Base-by-base conservation (phyloP, 2,329 filamentous ascomycete species). In the Alternaria longipes region DNA sequence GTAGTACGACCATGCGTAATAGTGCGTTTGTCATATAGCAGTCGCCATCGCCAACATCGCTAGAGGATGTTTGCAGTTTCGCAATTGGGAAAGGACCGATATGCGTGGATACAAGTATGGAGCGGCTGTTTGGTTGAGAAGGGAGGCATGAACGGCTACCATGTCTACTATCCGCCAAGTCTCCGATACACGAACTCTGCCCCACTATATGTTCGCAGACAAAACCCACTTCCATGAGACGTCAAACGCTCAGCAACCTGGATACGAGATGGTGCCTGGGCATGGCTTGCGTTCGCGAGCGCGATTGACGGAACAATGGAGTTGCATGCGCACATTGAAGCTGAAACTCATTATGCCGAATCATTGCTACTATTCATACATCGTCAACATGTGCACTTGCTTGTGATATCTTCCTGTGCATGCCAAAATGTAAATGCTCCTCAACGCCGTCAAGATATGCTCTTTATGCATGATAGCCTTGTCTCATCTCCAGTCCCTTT, bases 281-380 rank as follows among this genome's bases (percentile, higher is more conserved):
- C 51, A 54, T 26, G 36, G 26, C 51, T 30, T 45, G 9, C 40
- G 24, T 12, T 18, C 18, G 6, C 24, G 20, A 30, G 18, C 18
- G 34, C 20, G 8, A 32, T 24, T 54, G 8, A 11, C 12, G 40
- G 6, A 24, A 36, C 20, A 54, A 1, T 8, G 38, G 38, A 41
- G 38, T 22, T 3, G 38, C 18, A 41, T 22, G 18, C 18, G 45
- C 22, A 40, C 12, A 22, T 28, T 38, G 44, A 28, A 38, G 20
- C 22, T 38, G 36, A 22, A 32, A n/a, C 11, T 16, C 24, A 34
- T 22, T 16, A 28, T 49, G 28, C 44, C 38, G 40, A 41, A 44
- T 59, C 56, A 20, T 56, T 49, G 56, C 55, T 62, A 60, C 54
- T 66, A 63, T 42, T 66, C 52, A 65, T 65, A 66, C 64, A 66